Evolutionary conservation across 768 basidiomycete genomes (phyloP).

Genomic region (Lentinula sp.): DNA sequence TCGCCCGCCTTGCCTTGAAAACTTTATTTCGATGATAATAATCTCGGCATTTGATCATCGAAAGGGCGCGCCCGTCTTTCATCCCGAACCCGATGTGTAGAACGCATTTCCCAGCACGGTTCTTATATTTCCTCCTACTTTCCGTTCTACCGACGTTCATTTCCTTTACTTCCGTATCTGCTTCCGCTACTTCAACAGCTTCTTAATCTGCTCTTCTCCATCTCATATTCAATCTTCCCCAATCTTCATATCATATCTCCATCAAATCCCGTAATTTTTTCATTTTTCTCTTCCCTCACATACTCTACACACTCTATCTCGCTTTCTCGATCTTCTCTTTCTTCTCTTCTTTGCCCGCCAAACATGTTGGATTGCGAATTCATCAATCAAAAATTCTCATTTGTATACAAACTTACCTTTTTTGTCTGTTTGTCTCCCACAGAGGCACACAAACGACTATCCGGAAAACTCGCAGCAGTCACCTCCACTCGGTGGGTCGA

Average conservation of each 20-base stretch:
- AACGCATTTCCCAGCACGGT: background rate
- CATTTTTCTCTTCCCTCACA: background rate
- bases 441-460: background rate
- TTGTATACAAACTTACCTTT: background rate
- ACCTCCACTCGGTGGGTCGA: background rate
- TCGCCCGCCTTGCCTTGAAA: background rate
- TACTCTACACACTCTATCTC: conserved; percentile 4
- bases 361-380: background rate
- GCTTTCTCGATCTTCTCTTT: background rate
- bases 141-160: background rate
- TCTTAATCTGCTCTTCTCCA: background rate
- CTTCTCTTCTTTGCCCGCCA: background rate
- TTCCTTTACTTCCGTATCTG: background rate
- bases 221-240: background rate
- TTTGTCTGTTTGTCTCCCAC: background rate
- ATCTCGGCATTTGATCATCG: background rate
- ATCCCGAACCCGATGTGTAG: background rate
- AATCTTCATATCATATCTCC: background rate
- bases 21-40: background rate
- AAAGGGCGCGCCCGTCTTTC: background rate
- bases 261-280: background rate
- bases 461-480: background rate
- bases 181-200: background rate
- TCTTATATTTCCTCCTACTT: background rate
- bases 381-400: background rate